These are phyloP conservation scores for Candida taoyuanica DNA, from an alignment of 805 yeast species.

Conservation along the genomic window DNA sequence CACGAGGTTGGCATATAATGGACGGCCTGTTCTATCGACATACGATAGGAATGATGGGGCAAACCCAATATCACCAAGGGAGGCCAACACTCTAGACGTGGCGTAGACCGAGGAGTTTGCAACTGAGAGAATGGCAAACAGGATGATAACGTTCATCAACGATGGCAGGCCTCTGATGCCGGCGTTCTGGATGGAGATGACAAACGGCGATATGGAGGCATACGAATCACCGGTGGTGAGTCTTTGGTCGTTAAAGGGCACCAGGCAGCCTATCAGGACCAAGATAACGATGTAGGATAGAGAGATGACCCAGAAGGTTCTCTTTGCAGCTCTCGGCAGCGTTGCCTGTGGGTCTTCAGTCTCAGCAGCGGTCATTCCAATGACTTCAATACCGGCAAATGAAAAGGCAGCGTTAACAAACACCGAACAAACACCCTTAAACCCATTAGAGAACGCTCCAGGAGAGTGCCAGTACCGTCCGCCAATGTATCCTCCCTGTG, in stretches of 20 bases:
- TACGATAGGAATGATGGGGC: slow-evolving; percentile 55
- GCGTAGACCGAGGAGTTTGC: slow-evolving; percentile 72
- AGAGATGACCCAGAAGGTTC: slow-evolving; percentile 75
- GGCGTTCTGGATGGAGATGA: slow-evolving; percentile 60
- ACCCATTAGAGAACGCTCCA: slow-evolving; percentile 47
- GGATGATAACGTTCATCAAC: slow-evolving; percentile 63
- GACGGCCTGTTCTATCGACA: slow-evolving; percentile 65
- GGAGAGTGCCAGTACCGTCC: slow-evolving; percentile 48
- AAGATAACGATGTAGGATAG: slow-evolving; percentile 58
- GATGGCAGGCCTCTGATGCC: slow-evolving; percentile 62
- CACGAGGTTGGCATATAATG: slow-evolving; percentile 49
- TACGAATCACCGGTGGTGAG: slow-evolving; percentile 45
- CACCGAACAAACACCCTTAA: slow-evolving; percentile 66
- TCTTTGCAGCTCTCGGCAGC: slow-evolving; percentile 70
- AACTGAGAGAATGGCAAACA: slow-evolving; percentile 63
- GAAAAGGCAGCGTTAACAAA: slow-evolving; percentile 75
- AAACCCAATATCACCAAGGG: slow-evolving; percentile 59
- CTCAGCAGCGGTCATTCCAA: slow-evolving; percentile 75
- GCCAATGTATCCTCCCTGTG: slow-evolving; percentile 44
- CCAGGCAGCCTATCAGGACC: slow-evolving; percentile 58
- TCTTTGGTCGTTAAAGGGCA: slow-evolving; percentile 53
- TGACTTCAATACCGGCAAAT: slow-evolving; percentile 67
- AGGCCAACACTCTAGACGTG: slow-evolving; percentile 59
- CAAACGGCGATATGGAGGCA: slow-evolving; percentile 73
- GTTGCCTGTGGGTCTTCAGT: slow-evolving; percentile 60